Evolutionary conservation across 495 filamentous ascomycete species (phyloP).

Genomic region (Cairneyella variabilis): DNA sequence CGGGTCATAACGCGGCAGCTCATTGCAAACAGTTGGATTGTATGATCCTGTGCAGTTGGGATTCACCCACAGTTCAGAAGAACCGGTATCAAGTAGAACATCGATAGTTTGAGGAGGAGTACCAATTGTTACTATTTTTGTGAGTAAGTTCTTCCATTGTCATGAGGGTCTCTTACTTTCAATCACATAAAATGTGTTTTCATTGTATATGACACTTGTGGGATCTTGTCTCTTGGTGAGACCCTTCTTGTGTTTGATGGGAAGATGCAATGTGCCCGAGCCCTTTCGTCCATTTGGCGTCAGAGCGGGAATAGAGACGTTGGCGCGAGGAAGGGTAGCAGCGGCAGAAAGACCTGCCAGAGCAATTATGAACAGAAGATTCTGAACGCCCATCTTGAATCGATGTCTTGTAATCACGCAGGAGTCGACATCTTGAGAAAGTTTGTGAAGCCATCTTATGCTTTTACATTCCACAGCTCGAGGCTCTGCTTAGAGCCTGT

Average conservation of each 20-base stretch:
- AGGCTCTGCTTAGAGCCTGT: too few species aligned
- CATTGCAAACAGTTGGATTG: neutral
- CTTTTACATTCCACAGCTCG: too few species aligned
- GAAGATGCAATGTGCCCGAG: neutral
- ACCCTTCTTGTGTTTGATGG: neutral
- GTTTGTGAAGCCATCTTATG: too few species aligned
- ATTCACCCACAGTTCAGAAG: conserved; percentile 32
- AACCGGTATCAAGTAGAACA: conserved; percentile 42
- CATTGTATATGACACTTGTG: neutral
- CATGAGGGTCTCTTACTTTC: neutral
- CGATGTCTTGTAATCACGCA: too few species aligned
- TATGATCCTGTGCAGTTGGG: neutral
- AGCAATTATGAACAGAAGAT: neutral
- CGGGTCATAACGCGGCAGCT: conserved; percentile 1
- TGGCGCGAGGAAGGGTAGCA: neutral
- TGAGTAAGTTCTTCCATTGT: neutral
- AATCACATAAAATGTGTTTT: neutral
- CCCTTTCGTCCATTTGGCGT: neutral
- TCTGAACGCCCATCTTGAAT: too few species aligned
- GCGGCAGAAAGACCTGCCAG: neutral
- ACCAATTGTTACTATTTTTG: conserved; percentile 30
- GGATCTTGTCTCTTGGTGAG: neutral
- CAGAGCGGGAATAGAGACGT: neutral
- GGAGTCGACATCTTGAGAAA: too few species aligned
- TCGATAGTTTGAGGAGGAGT: conserved; percentile 35